Percentiles rank a stretch among this genome's conserved stretches.
Evolutionary conservation across 805 yeast genomes (phyloP).

Genomic region (Kodamaea kaohsiungensis): DNA sequence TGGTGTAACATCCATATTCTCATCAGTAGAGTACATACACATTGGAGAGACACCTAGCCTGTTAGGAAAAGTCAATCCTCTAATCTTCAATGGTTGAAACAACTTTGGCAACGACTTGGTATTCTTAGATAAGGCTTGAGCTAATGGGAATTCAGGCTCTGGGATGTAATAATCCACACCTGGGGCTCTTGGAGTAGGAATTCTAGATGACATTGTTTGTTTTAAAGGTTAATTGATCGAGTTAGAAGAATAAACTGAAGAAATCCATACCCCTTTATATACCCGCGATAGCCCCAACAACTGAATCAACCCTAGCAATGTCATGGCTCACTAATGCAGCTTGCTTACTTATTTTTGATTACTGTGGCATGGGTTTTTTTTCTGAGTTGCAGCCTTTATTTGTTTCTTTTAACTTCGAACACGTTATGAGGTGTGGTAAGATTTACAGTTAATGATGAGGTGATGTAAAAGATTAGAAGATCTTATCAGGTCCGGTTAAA

Average conservation of each 20-base stretch:
- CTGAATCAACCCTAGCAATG: too few species aligned
- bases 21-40: slow-evolving; percentile 51
- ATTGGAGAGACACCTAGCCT: slow-evolving; percentile 59
- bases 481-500: too few species aligned
- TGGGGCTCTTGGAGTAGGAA: background rate
- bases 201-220: background rate
- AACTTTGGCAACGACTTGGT: slow-evolving; percentile 30
- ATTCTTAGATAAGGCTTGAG: slow-evolving; percentile 1
- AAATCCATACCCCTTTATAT: background rate
- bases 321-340: too few species aligned
- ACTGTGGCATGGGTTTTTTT: too few species aligned
- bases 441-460: too few species aligned
- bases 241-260: background rate
- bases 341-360: too few species aligned
- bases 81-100: slow-evolving; percentile 48
- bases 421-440: too few species aligned
- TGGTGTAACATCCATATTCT: slow-evolving; percentile 42
- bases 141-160: slow-evolving; percentile 1
- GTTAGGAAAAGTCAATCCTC: slow-evolving; percentile 44
- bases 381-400: too few species aligned
- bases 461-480: too few species aligned
- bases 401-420: too few species aligned
- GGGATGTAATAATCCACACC: slow-evolving; percentile 8
- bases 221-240: background rate
- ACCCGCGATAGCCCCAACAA: too few species aligned